Evolutionary conservation across 176 grass and related monocot genomes (phyloP).

Genomic region (Carex pumila): DNA sequence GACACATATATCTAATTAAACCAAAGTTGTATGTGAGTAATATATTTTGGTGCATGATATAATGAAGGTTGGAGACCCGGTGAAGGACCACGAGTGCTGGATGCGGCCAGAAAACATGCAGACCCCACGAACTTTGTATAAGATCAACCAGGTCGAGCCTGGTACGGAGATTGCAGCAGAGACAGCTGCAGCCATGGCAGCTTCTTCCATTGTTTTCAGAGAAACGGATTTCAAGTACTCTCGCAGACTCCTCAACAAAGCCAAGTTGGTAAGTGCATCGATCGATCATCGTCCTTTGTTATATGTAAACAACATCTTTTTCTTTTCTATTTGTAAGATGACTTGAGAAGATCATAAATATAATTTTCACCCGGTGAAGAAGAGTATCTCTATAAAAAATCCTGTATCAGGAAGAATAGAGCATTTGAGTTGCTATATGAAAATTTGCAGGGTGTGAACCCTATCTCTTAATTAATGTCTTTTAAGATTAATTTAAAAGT

Average conservation of each 20-base stretch:
- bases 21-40: background rate
- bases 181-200: slow-evolving; percentile 76
- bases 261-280: slow-evolving; percentile 49
- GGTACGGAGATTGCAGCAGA: slow-evolving; percentile 92
- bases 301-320: background rate
- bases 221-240: slow-evolving; percentile 39
- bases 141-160: slow-evolving; percentile 56
- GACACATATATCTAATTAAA: too few species aligned
- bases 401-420: background rate
- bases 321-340: background rate
- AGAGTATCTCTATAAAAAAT: background rate
- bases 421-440: background rate
- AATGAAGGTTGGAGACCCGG: slow-evolving; percentile 67
- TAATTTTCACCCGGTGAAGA: background rate
- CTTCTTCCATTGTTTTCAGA: slow-evolving; percentile 69
- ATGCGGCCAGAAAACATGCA: slow-evolving; percentile 88
- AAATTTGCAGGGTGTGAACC: background rate
- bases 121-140: slow-evolving; percentile 70
- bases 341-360: background rate
- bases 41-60: background rate
- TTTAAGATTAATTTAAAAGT: background rate
- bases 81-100: slow-evolving; percentile 82
- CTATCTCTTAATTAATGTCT: background rate
- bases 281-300: background rate
- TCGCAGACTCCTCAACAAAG: slow-evolving; percentile 74